These are phyloP conservation scores for Herpetomonas tarakana DNA, from an alignment of 208 protist genomes.

Conservation along the genomic window DNA sequence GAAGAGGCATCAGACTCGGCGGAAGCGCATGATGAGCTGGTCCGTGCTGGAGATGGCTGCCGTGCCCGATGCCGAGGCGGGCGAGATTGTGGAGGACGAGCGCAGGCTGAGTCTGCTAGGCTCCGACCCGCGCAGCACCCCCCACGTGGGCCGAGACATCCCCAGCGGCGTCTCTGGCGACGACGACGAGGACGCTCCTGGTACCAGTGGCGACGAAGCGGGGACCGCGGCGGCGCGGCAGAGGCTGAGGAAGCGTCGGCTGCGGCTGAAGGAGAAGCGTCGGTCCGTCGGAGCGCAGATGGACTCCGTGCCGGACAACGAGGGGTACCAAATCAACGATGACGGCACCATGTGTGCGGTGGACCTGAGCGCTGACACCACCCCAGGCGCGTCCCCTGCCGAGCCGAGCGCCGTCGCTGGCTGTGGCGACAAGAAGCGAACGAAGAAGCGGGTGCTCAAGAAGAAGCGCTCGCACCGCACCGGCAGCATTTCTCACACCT, in stretches of 20 bases:
- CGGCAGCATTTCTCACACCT: conserved; percentile 22
- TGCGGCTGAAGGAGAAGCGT: neutral
- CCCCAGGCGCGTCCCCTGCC: conserved; percentile 6
- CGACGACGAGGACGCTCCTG: conserved; percentile 1
- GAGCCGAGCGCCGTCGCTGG: neutral
- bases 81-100: conserved; percentile 50
- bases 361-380: conserved; percentile 7
- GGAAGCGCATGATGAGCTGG: conserved; percentile 27
- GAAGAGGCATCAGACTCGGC: neutral
- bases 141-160: conserved; percentile 1
- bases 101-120: conserved; percentile 29
- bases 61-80: conserved; percentile 43
- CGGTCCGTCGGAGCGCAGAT: conserved; percentile 1
- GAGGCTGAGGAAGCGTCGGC: conserved; percentile 9
- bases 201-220: neutral
- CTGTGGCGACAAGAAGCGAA: conserved; percentile 15
- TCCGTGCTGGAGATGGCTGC: conserved; percentile 27
- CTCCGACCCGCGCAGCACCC: conserved; percentile 15
- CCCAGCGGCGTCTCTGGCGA: neutral
- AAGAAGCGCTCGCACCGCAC: conserved; percentile 26
- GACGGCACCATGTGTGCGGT: conserved; percentile 27
- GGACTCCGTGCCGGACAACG: conserved; percentile 31
- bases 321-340: conserved; percentile 29
- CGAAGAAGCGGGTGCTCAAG: conserved; percentile 44
- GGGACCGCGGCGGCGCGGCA: conserved; percentile 3